A percentile compares a stretch with the other conserved stretches of the same genome.
Conservation (phyloP, 768 basidiomycete genomes). For the Boletus coccyginus region DNA sequence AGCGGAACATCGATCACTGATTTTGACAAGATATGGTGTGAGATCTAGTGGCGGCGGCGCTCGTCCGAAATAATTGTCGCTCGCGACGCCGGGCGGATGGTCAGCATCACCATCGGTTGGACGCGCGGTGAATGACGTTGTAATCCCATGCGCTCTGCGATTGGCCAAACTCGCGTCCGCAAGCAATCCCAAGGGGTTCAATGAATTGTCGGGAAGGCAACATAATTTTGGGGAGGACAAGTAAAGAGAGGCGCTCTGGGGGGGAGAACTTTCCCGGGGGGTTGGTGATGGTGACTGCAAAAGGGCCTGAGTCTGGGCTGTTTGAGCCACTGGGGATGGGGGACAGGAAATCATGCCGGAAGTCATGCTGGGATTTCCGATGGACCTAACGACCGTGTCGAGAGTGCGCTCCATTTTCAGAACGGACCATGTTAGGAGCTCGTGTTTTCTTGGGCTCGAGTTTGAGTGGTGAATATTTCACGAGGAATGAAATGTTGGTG, state of each 20-base stretch:
- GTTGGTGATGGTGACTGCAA: slow-evolving; percentile 52
- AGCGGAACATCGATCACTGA: too few species aligned
- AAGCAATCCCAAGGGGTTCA: slow-evolving; percentile 90
- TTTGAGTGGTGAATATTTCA: slow-evolving; percentile 30
- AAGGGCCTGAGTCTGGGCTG: slow-evolving; percentile 52
- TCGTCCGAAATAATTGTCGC: slow-evolving; percentile 90
- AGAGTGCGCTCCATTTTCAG: slow-evolving; percentile 90
- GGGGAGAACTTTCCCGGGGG: slow-evolving; percentile 37
- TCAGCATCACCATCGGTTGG: slow-evolving; percentile 36
- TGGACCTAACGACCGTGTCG: slow-evolving; percentile 90
- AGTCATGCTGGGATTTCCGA: slow-evolving; percentile 78
- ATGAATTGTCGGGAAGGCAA: slow-evolving; percentile 84
- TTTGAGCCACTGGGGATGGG: slow-evolving; percentile 62
- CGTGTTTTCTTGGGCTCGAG: slow-evolving; percentile 67
- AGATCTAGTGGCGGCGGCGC: too few species aligned
- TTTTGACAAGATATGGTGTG: too few species aligned
- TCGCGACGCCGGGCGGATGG: slow-evolving; percentile 73
- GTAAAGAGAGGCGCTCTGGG: slow-evolving; percentile 18
- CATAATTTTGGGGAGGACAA: slow-evolving; percentile 81
- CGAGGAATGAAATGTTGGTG: slow-evolving; percentile 9
- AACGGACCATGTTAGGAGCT: slow-evolving; percentile 74
- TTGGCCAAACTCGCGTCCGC: slow-evolving; percentile 87
- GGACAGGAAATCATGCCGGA: slow-evolving; percentile 81
- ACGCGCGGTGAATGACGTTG: slow-evolving; percentile 41
- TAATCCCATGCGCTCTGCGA: slow-evolving; percentile 53